Conservation (phyloP, 2,329 filamentous ascomycete genomes). For the Rugonectria rugulosa region DNA sequence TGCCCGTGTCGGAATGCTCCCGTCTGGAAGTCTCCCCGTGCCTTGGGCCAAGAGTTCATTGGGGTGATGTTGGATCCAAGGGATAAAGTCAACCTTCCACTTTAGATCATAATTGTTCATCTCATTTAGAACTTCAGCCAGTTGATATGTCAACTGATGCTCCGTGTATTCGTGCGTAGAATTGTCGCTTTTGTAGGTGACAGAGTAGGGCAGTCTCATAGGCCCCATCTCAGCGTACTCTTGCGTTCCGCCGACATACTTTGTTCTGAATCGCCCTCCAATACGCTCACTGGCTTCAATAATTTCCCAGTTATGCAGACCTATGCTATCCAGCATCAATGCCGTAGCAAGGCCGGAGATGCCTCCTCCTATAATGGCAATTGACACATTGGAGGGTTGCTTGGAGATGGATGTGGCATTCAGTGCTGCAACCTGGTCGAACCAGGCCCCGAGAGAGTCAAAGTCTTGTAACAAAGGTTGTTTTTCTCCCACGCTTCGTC, state of each 20-base stretch:
- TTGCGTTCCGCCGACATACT: conserved; percentile 50
- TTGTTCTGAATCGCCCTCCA: conserved; percentile 53
- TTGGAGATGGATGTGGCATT: too few species aligned
- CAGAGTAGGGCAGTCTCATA: conserved; percentile 68
- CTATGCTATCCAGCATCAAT: conserved; percentile 51
- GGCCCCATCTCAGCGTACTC: conserved; percentile 72
- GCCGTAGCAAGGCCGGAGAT: conserved; percentile 42
- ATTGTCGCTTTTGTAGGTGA: conserved; percentile 58
- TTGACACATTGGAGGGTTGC: conserved; percentile 26
- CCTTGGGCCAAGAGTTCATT: conserved; percentile 31
- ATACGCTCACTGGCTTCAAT: conserved; percentile 50
- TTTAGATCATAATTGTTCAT: conserved; percentile 60
- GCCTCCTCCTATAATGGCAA: conserved; percentile 48
- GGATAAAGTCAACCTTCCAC: conserved; percentile 66
- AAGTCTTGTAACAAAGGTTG: too few species aligned
- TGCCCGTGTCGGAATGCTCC: too few species aligned
- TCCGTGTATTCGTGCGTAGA: conserved; percentile 65
- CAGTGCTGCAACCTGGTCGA: conserved; percentile 37
- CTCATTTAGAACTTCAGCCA: conserved; percentile 66
- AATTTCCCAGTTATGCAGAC: conserved; percentile 54
- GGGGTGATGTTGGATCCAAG: conserved; percentile 63
- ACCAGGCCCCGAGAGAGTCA: conserved; percentile 38
- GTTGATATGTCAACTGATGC: conserved; percentile 71
- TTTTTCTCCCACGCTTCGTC: too few species aligned
- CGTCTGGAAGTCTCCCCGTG: too few species aligned